These are phyloP conservation scores for Boechera retrofracta DNA, from an alignment of 345 rosid species.

Conservation along the genomic window DNA sequence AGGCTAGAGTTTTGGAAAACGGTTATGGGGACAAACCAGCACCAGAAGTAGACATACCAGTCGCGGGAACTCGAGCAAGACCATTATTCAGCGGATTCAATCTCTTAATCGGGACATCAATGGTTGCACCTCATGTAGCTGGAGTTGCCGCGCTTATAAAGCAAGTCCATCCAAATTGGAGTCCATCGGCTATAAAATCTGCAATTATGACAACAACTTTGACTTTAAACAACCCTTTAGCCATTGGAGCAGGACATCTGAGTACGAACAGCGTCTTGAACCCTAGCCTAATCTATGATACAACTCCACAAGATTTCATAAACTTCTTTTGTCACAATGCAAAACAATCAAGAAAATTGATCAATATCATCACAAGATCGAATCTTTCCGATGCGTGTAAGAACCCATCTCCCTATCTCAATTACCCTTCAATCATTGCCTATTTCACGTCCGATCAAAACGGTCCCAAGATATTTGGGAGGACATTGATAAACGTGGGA, in stretches of 20 bases:
- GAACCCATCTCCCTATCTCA: slow-evolving; percentile 53
- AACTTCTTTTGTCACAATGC: slow-evolving; percentile 54
- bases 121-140: slow-evolving; percentile 66
- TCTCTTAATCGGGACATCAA: slow-evolving; percentile 62
- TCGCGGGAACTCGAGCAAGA: not conserved
- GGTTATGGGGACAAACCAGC: slow-evolving; percentile 42
- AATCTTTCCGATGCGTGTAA: slow-evolving; percentile 38
- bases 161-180: slow-evolving; percentile 59
- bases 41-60: slow-evolving; percentile 44
- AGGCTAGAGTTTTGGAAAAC: slow-evolving; percentile 54
- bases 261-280: slow-evolving; percentile 52
- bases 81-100: slow-evolving; percentile 45
- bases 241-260: slow-evolving; percentile 63
- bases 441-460: slow-evolving; percentile 43
- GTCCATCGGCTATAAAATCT: slow-evolving; percentile 60
- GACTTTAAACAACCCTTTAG: slow-evolving; percentile 62
- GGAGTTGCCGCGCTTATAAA: slow-evolving; percentile 60
- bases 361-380: slow-evolving; percentile 53
- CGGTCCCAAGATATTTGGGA: slow-evolving; percentile 43
- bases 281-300: slow-evolving; percentile 68
- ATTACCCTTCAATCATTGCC: slow-evolving; percentile 65
- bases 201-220: slow-evolving; percentile 63
- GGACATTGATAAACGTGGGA: slow-evolving; percentile 62
- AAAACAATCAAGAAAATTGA: slow-evolving; percentile 40
- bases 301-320: slow-evolving; percentile 53